phyloP scores from a whole-genome alignment of 2,329 filamentous ascomycete species.

The Oidium heveae region DNA sequence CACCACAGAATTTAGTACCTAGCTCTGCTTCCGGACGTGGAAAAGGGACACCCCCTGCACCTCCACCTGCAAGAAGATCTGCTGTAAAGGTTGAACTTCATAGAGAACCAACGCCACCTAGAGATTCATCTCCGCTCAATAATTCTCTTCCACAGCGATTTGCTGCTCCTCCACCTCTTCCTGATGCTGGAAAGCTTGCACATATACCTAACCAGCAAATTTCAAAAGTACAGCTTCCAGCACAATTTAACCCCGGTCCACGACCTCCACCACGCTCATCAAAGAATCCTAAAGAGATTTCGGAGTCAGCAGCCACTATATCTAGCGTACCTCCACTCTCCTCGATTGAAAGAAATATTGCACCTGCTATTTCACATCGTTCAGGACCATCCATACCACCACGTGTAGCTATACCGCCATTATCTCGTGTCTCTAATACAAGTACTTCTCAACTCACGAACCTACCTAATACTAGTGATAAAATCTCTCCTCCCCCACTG shows the following conservation, averaged over 20 bases:
- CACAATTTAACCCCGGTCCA: conserved; percentile 35
- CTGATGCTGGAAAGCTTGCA: conserved; percentile 74
- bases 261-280: conserved; percentile 22
- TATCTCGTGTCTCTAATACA: conserved; percentile 16
- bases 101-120: conserved; percentile 31
- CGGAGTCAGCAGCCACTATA: conserved; percentile 24
- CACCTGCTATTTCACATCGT: conserved; percentile 52
- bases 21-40: conserved; percentile 11
- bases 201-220: conserved; percentile 23
- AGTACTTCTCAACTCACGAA: no score
- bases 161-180: conserved; percentile 63
- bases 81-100: conserved; percentile 24
- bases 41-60: conserved; percentile 21
- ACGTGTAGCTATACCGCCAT: conserved; percentile 19
- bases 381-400: conserved; percentile 42
- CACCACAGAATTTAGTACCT: conserved; percentile 24
- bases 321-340: conserved; percentile 68
- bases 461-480: not conserved
- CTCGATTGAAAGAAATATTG: conserved; percentile 34
- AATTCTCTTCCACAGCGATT: conserved; percentile 41
- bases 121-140: conserved; percentile 41
- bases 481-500: conserved; percentile 16
- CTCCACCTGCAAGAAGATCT: conserved; percentile 35
- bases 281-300: conserved; percentile 46
- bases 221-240: conserved; percentile 12